Conservation (phyloP, 2,329 filamentous ascomycete genomes). For the Alternaria dauci region DNA sequence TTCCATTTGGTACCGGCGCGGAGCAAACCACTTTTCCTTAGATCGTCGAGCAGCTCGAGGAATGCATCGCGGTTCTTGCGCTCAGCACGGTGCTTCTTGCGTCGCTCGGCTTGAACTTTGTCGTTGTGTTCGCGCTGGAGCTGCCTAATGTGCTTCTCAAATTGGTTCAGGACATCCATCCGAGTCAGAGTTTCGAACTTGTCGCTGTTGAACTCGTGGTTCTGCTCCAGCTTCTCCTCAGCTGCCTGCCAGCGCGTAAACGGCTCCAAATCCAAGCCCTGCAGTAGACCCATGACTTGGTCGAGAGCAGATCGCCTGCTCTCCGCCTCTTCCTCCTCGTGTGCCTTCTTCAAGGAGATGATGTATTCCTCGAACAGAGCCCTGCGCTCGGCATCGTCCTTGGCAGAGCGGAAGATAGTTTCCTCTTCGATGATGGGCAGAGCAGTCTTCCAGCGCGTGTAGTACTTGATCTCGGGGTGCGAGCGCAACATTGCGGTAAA, state of each 20-base stretch:
- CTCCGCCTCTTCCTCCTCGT: slow-evolving; percentile 77
- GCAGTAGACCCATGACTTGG: slow-evolving; percentile 79
- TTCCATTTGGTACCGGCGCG: slow-evolving; percentile 92
- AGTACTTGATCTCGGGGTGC: slow-evolving; percentile 96
- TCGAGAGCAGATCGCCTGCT: slow-evolving; percentile 83
- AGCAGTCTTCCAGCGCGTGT: slow-evolving; percentile 96
- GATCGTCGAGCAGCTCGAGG: slow-evolving; percentile 74
- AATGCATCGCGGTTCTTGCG: slow-evolving; percentile 88
- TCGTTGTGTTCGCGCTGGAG: slow-evolving; percentile 93
- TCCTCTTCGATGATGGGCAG: slow-evolving; percentile 93
- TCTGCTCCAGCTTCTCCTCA: slow-evolving; percentile 79
- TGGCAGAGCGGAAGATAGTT: slow-evolving; percentile 91
- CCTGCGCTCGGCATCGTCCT: slow-evolving; percentile 84
- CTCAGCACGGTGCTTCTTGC: slow-evolving; percentile 78
- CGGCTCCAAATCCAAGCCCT: slow-evolving; percentile 82
- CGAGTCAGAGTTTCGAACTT: slow-evolving; percentile 87
- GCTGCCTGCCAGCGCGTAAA: slow-evolving; percentile 96
- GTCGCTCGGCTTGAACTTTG: slow-evolving; percentile 85
- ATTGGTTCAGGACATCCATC: slow-evolving; percentile 88
- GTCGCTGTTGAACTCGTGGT: slow-evolving; percentile 77
- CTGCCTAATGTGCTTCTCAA: slow-evolving; percentile 93
- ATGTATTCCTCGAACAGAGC: slow-evolving; percentile 96
- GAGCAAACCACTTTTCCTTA: slow-evolving; percentile 79
- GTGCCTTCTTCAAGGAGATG: slow-evolving; percentile 78
- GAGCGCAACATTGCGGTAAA: slow-evolving; percentile 96